Base-by-base conservation (phyloP, 306 rosid genomes). In the Albizia julibrissin region DNA sequence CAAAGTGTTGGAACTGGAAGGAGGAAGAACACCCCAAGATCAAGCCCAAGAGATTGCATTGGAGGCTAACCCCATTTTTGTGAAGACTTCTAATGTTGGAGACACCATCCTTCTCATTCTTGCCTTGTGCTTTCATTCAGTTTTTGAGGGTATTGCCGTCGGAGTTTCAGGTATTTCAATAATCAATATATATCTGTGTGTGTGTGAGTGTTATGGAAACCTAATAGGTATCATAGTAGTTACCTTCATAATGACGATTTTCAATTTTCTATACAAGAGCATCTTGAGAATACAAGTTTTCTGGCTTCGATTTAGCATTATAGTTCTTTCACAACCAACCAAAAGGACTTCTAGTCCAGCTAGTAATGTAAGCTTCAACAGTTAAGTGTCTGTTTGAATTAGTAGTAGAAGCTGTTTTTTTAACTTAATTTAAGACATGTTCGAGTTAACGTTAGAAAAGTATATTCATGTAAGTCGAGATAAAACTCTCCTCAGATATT, bases 61-160 rank as follows among this genome's bases (percentile, higher is more conserved):
- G 74, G 69, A 58, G 15, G 8, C 14, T 10, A 83, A 81, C 69
- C 86, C 87, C 21, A 79, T 49, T 8, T 83, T 93, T 24, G 39
- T 91, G 58, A 89, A 76, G 85, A 89, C 94, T 26, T 21, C 92
- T 2, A 79, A 87, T 29, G 6, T 90, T 1, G 98, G 93, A 62
- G 98, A 93, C 77, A 88, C 94, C 65, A 72, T 90, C 62, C 86
- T 94, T 2, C 94, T 94, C 76, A 90, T 94, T 68, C 15, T 90
- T 72, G 94, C 98, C 13, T 81, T 94, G 12, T 94, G 98, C 70
- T 91, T 94, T 69, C 98, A 94, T 84, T 94, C 98, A 0, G 75
- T 92, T 80, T 94, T 94, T 72, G 94, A 92, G 79, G 98, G 97
- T 54, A 94, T 94, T 43, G 97, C 98, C 0, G 76, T 91, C 75